These are phyloP conservation scores for Colletotrichum tabaci DNA, from an alignment of 2,329 filamentous ascomycete species.

Conservation along the genomic window DNA sequence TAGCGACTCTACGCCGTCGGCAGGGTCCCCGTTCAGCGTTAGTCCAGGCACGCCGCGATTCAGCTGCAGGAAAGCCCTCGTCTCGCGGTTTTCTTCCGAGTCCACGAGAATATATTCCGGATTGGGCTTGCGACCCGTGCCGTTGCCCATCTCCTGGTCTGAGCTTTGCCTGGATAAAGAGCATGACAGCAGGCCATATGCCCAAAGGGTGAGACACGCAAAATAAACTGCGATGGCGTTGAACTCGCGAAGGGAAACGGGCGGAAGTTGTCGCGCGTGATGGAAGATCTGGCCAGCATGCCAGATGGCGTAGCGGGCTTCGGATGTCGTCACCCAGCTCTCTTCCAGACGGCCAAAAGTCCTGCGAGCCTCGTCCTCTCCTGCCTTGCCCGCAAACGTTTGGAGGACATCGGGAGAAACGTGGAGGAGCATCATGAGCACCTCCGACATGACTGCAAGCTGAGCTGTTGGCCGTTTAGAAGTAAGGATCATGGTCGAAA, in stretches of 20 bases:
- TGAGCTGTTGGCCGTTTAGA: conserved; percentile 36
- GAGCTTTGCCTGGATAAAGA: conserved; percentile 23
- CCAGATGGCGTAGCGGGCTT: conserved; percentile 51
- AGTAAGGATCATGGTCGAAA: conserved; percentile 45
- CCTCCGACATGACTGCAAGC: conserved; percentile 39
- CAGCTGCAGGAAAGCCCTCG: conserved; percentile 37
- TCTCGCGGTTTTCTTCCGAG: conserved; percentile 39
- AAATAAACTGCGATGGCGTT: conserved; percentile 49
- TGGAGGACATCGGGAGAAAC: conserved; percentile 60
- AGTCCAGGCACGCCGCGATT: conserved; percentile 36
- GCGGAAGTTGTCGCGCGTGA: conserved; percentile 40
- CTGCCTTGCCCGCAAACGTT: conserved; percentile 59
- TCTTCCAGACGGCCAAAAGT: conserved; percentile 52
- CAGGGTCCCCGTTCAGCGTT: conserved; percentile 36
- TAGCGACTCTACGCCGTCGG: conserved; percentile 29
- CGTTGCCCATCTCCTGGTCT: conserved; percentile 14
- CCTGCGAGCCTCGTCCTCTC: conserved; percentile 54
- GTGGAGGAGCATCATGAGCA: conserved; percentile 50
- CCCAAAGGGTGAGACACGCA: conserved; percentile 49
- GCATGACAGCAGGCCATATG: conserved; percentile 41
- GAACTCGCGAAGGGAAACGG: conserved; percentile 44
- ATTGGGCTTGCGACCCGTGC: neutral
- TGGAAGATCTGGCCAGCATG: conserved; percentile 50
- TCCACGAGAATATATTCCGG: conserved; percentile 32
- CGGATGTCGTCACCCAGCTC: conserved; percentile 53